Evolutionary conservation across 1,139 yeast genomes (phyloP).

Genomic region (Yamadazyma kanchanaburiensis): DNA sequence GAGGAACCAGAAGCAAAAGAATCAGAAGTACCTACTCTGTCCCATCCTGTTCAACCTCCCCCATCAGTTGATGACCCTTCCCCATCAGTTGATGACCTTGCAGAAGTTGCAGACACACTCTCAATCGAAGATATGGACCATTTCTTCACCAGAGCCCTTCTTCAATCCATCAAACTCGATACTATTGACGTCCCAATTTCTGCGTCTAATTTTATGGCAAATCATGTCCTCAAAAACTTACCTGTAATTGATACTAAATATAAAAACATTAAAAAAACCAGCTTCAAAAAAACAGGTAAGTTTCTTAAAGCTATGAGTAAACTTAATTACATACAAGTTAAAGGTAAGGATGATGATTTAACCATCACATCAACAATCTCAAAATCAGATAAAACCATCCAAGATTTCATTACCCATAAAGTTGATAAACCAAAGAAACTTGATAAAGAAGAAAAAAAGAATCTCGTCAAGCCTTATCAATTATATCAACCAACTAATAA

Average conservation of each 20-base stretch:
- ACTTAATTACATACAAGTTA: conserved; percentile 56
- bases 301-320: conserved; percentile 85
- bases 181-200: conserved; percentile 56
- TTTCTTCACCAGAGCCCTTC: conserved; percentile 63
- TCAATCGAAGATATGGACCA: conserved; percentile 72
- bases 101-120: conserved; percentile 20
- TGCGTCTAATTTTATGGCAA: conserved; percentile 74
- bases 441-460: conserved; percentile 11
- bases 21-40: neutral
- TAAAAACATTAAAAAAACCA: conserved; percentile 72
- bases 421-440: conserved; percentile 24
- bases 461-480: conserved; percentile 27
- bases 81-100: conserved; percentile 1
- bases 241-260: conserved; percentile 53
- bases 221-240: conserved; percentile 65
- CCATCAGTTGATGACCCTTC: neutral
- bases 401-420: conserved; percentile 62
- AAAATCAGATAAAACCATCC: conserved; percentile 43
- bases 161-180: conserved; percentile 65
- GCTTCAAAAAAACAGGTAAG: conserved; percentile 88
- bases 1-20: conserved; percentile 5
- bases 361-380: conserved; percentile 51
- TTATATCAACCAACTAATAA: conserved; percentile 56
- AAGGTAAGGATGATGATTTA: conserved; percentile 76
- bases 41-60: neutral